Conservation (phyloP, 164 flowering plant species). For the Platanus orientalis region DNA sequence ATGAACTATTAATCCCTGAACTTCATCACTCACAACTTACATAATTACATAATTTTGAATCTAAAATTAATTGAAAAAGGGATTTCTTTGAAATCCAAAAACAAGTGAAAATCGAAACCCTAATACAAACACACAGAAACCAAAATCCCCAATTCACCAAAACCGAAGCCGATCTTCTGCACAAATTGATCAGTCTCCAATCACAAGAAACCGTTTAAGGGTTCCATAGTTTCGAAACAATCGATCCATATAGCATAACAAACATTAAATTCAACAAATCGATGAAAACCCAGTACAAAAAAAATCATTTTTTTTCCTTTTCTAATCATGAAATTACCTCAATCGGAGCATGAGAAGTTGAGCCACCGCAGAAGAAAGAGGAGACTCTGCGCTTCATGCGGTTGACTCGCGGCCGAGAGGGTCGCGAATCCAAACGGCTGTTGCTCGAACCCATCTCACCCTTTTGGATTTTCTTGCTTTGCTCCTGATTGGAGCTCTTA, state of each 20-base stretch:
- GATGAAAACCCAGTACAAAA: neutral
- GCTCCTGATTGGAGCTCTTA: too few relatives aligned
- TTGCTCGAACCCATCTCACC: conserved; percentile 60
- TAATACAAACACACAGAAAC: neutral
- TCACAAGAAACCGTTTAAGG: neutral
- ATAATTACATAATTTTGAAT: too few relatives aligned
- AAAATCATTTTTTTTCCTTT: neutral
- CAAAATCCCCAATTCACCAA: neutral
- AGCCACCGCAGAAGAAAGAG: conserved; percentile 48
- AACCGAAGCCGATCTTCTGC: neutral
- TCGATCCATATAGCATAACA: too few relatives aligned
- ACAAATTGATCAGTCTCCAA: neutral
- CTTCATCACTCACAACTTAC: too few relatives aligned
- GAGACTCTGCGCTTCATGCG: conserved; percentile 29
- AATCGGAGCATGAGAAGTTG: conserved; percentile 27
- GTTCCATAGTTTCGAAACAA: neutral
- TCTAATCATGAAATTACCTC: conserved; percentile 16
- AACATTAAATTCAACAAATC: neutral
- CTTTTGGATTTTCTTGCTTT: too few relatives aligned
- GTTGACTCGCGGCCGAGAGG: conserved; percentile 28
- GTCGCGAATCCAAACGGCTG: conserved; percentile 42
- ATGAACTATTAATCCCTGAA: too few relatives aligned
- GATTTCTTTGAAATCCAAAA: too few relatives aligned
- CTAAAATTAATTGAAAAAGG: too few relatives aligned
- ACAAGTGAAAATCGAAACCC: neutral